A percentile compares a stretch with the other conserved stretches of the same genome.
These are phyloP conservation scores for Cynara cardunculus DNA, from an alignment of 129 eudicot species.

Conservation along the genomic window DNA sequence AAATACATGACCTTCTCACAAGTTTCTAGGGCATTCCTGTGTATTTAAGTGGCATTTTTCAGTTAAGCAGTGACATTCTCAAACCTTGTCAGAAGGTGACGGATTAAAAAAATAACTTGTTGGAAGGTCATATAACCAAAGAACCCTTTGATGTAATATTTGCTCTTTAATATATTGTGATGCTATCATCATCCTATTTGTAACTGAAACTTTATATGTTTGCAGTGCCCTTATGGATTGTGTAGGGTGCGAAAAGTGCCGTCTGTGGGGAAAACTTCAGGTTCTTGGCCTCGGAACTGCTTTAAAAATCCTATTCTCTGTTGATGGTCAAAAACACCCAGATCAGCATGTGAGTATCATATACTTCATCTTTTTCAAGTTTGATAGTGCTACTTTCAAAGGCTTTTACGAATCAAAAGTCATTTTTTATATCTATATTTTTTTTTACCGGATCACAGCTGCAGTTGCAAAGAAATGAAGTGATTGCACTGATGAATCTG, in stretches of 20 bases:
- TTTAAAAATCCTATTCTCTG: constrained; percentile 77
- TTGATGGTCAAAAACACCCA: constrained; percentile 42
- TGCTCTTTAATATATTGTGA: not conserved
- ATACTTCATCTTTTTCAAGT: not conserved
- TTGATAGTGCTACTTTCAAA: not conserved
- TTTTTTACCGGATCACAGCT: constrained; percentile 39
- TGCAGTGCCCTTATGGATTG: constrained; percentile 95
- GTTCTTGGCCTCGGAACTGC: constrained; percentile 97
- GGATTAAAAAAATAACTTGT: not conserved
- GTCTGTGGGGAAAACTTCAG: constrained; percentile 98
- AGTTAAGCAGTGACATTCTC: not conserved
- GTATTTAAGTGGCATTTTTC: not conserved
- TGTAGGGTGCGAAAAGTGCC: constrained; percentile 96
- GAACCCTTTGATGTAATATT: not conserved
- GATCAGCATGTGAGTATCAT: constrained; percentile 57
- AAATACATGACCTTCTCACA: not conserved
- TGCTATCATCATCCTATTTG: not conserved
- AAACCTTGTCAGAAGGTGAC: not conserved
- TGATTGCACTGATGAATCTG: constrained; percentile 79
- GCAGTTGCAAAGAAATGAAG: constrained; percentile 88
- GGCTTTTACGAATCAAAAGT: not conserved
- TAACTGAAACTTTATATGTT: constrained; percentile 22
- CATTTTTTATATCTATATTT: not conserved
- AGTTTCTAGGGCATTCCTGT: not conserved
- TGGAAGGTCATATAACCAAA: not conserved